Percentiles rank a stretch among this genome's conserved stretches.
Evolutionary conservation across 2,329 filamentous ascomycete genomes (phyloP).

Genomic region (Clonostachys chloroleuca): DNA sequence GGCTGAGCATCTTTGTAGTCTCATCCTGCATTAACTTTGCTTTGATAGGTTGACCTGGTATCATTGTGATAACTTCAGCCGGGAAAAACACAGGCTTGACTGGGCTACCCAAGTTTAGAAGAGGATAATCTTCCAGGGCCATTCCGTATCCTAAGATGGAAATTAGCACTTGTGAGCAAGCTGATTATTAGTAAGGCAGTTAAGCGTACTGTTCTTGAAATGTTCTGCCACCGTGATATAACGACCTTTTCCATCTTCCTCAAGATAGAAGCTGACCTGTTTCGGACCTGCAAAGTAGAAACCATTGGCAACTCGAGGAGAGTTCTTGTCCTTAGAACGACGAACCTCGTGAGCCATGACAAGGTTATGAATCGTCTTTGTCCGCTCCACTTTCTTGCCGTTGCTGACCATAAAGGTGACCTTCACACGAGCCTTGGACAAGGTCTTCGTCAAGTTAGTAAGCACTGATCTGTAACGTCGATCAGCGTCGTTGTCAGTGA

Average conservation of each 20-base stretch:
- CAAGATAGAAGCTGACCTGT: conserved; percentile 22
- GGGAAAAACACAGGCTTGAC: conserved; percentile 60
- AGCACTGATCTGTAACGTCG: conserved; percentile 8
- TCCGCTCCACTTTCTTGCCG: conserved; percentile 18
- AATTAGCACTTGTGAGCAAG: background rate
- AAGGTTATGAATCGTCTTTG: conserved; percentile 20
- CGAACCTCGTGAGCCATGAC: conserved; percentile 4
- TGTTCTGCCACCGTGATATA: conserved; percentile 37
- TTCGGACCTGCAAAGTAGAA: conserved; percentile 23
- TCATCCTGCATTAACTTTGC: conserved; percentile 56
- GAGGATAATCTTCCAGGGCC: conserved; percentile 37
- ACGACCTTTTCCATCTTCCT: conserved; percentile 11
- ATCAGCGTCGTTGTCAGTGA: background rate
- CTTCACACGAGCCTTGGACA: conserved; percentile 30
- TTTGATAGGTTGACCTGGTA: conserved; percentile 60
- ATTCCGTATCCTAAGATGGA: conserved; percentile 25
- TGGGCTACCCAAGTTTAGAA: conserved; percentile 61
- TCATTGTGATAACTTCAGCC: conserved; percentile 59
- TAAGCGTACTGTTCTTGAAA: conserved; percentile 33
- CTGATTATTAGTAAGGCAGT: background rate
- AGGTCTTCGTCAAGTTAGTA: conserved; percentile 24
- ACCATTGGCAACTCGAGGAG: background rate
- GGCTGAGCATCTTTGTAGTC: conserved; percentile 65
- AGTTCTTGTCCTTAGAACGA: conserved; percentile 7
- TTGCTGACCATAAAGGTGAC: conserved; percentile 21